A percentile compares a stretch with the other conserved stretches of the same genome.
These are phyloP conservation scores for Phalaenopsis equestris DNA, from an alignment of 106 monocot genomes.

Conservation along the genomic window DNA sequence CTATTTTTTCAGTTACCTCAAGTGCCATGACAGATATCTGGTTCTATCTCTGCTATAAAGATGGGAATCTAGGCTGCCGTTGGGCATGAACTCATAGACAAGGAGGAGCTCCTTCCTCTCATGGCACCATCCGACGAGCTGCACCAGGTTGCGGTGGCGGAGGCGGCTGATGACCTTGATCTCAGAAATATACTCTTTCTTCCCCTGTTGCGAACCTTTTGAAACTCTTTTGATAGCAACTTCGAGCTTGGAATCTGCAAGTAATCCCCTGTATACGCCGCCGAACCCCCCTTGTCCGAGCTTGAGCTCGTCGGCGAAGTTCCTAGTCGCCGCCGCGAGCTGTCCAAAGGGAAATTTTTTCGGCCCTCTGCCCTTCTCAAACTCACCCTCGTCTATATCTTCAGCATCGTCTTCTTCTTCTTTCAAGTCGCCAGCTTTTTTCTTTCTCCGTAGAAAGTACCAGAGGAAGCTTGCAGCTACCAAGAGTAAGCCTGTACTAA, in stretches of 20 bases:
- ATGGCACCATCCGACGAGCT: constrained; percentile 58
- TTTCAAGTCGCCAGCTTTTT: constrained; percentile 11
- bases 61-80: constrained; percentile 45
- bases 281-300: constrained; percentile 66
- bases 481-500: neutral
- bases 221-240: constrained; percentile 55
- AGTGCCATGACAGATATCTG: constrained; percentile 26
- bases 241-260: constrained; percentile 13
- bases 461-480: neutral
- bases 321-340: constrained; percentile 31
- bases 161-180: constrained; percentile 53
- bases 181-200: constrained; percentile 50
- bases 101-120: constrained; percentile 32
- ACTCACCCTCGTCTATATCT: constrained; percentile 19
- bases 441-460: constrained; percentile 13
- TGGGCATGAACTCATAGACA: constrained; percentile 59
- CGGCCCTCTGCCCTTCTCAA: constrained; percentile 23
- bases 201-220: constrained; percentile 42
- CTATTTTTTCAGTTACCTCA: constrained; percentile 16
- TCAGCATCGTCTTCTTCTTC: constrained; percentile 6
- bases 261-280: constrained; percentile 34
- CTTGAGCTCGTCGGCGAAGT: constrained; percentile 40
- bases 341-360: constrained; percentile 26
- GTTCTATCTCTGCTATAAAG: constrained; percentile 8
- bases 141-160: constrained; percentile 47